Evolutionary conservation across 2,329 filamentous ascomycete species (phyloP).

Genomic region (Fusarium sp.): DNA sequence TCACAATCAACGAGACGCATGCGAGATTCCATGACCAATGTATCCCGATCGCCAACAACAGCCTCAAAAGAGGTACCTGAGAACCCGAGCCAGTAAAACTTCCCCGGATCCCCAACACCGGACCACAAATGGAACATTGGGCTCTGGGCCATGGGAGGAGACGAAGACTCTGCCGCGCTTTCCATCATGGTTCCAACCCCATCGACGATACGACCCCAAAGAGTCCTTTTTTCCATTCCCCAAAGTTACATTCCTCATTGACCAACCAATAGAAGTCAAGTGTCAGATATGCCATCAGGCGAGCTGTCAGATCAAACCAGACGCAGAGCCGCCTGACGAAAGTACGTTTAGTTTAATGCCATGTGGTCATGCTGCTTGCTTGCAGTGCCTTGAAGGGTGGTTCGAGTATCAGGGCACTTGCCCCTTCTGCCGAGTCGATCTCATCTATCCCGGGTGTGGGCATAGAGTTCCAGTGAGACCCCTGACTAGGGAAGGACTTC

Average conservation of each 20-base stretch:
- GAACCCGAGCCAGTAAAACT: constrained; percentile 7
- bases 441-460: constrained; percentile 43
- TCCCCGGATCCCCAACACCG: not conserved
- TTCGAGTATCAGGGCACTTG: constrained; percentile 39
- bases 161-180: constrained; percentile 11
- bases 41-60: not conserved
- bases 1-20: not conserved
- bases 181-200: constrained; percentile 30
- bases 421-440: constrained; percentile 47
- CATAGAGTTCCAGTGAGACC: constrained; percentile 41
- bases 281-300: constrained; percentile 43
- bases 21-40: not conserved
- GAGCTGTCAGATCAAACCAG: constrained; percentile 29
- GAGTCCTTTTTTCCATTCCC: constrained; percentile 42
- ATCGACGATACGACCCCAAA: constrained; percentile 26
- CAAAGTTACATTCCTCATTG: constrained; percentile 42
- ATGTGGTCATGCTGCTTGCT: constrained; percentile 49
- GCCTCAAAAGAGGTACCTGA: constrained; percentile 10
- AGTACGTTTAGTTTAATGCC: constrained; percentile 45
- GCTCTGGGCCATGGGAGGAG: constrained; percentile 7
- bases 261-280: constrained; percentile 33
- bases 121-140: not conserved
- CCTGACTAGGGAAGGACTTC: constrained; percentile 45
- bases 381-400: constrained; percentile 44
- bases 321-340: constrained; percentile 14